A percentile compares a stretch with the other conserved stretches of the same genome.
Evolutionary conservation across 2,329 filamentous ascomycete genomes (phyloP).

Genomic region (Tetracladium maxilliforme): DNA sequence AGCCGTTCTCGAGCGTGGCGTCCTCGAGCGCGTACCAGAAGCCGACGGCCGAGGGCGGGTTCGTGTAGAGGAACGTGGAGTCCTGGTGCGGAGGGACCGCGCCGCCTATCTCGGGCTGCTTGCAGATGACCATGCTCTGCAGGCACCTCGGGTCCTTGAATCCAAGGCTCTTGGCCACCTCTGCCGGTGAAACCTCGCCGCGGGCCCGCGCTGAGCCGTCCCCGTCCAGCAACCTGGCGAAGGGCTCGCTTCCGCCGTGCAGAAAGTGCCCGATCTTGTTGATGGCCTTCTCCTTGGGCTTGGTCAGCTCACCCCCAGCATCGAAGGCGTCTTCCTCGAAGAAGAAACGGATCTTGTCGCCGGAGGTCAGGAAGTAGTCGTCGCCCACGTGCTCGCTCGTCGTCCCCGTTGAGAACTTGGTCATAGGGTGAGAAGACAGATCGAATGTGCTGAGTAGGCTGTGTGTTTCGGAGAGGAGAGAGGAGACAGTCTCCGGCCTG

Average conservation of each 20-base stretch:
- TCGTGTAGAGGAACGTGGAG: slow-evolving; percentile 81
- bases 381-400: slow-evolving; percentile 68
- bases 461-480: slow-evolving; percentile 62
- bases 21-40: slow-evolving; percentile 98
- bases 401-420: slow-evolving; percentile 70
- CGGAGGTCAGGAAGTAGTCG: slow-evolving; percentile 81
- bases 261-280: slow-evolving; percentile 81
- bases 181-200: slow-evolving; percentile 30
- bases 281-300: slow-evolving; percentile 72
- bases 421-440: slow-evolving; percentile 79
- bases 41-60: slow-evolving; percentile 77
- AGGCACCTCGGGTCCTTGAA: slow-evolving; percentile 64
- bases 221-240: slow-evolving; percentile 34
- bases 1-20: slow-evolving; percentile 74
- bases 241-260: slow-evolving; percentile 53
- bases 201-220: slow-evolving; percentile 16
- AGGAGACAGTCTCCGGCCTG: slow-evolving; percentile 43
- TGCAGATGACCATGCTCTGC: slow-evolving; percentile 98
- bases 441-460: slow-evolving; percentile 61
- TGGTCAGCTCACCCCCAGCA: slow-evolving; percentile 44
- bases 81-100: slow-evolving; percentile 88
- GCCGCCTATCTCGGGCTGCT: slow-evolving; percentile 90
- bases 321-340: slow-evolving; percentile 91
- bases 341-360: slow-evolving; percentile 91
- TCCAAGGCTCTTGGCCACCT: slow-evolving; percentile 55